phyloP scores from a whole-genome alignment of 176 grass and related monocot species.

The Oryza nivara region DNA sequence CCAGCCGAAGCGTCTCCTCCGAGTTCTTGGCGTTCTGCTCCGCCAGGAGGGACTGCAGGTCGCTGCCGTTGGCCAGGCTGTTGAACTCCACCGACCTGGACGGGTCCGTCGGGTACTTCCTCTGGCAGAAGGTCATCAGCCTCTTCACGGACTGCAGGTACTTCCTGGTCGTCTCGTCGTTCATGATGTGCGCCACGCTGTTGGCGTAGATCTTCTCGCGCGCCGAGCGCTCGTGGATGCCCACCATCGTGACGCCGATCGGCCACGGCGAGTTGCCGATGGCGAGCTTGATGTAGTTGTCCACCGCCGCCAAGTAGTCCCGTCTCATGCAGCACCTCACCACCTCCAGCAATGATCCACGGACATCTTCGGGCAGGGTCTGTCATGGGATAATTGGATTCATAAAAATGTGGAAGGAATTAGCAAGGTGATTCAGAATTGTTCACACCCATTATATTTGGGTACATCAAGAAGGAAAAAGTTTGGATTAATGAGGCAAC shows the following conservation, averaged over 20 bases:
- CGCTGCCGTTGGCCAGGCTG: constrained; percentile 79
- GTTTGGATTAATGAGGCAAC: not conserved
- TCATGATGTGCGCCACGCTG: constrained; percentile 88
- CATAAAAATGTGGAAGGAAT: not conserved
- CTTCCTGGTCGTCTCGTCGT: constrained; percentile 79
- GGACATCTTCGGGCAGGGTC: constrained; percentile 63
- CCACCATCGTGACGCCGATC: constrained; percentile 89
- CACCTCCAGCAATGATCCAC: constrained; percentile 51
- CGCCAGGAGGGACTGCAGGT: constrained; percentile 63
- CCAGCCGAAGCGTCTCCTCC: constrained; percentile 35
- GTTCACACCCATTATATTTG: not conserved
- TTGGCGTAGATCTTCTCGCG: constrained; percentile 80
- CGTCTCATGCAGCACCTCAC: constrained; percentile 69
- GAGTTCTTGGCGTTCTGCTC: constrained; percentile 37
- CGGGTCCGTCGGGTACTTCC: constrained; percentile 66
- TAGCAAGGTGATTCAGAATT: not conserved
- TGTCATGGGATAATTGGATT: constrained; percentile 4
- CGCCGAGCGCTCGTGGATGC: constrained; percentile 83
- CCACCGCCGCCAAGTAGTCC: constrained; percentile 72
- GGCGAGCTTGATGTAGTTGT: constrained; percentile 74
- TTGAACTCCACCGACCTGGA: constrained; percentile 91
- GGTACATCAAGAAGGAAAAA: not conserved
- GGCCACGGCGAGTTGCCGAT: constrained; percentile 98
- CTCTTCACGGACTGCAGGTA: constrained; percentile 82
- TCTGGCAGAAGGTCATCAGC: constrained; percentile 75